Evolutionary conservation across 768 basidiomycete species (phyloP), one percentile per base, ranked within the genome.

Genomic region (Porphyrellus cyaneotinctus): DNA sequence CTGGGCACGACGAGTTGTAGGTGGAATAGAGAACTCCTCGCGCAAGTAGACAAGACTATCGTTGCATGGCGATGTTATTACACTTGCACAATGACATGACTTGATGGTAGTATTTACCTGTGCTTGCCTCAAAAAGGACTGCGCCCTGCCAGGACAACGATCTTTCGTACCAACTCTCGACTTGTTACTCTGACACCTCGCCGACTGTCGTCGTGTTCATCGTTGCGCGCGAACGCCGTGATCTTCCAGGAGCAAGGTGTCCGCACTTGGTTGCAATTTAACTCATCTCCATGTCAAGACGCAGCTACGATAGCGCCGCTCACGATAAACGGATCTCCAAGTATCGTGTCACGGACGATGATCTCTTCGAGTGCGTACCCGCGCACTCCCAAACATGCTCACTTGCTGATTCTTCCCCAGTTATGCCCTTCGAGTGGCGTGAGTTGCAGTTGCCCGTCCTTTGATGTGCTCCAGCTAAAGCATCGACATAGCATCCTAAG

Each of bases 341-440:
- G 67, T 80, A 88, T 72, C 80, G 85, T 57, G 83, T 91, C 46
- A 81, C 85, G 24, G 91, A 93, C 61, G 89, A 92, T 52, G 91
- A 93, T 66, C 74, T 93, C 61, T 91, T 89, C 74, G 82, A 88
- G 91, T 93, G 68, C 59, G 82, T 73, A 69, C 36, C 9, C 35
- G 37, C 49, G 3, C 39, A 23, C 20, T 61, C 52, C 24, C 41
- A 10, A 14, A 33, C 35, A 28, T 22, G n/a, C 28, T 32, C 31
- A 36, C 24, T 54, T 38, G 12, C 48, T 53, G 42, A 61, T 59
- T 33, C 56, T 49, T 60, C 35, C 50, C 54, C 56, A 94, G 91
- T 59, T 90, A 88, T 81, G 81, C 80, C 35, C 77, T 94, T 42
- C 84, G 91, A 54, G 86, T 88, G 72, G 87, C 88, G 91, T 93